phyloP scores from a whole-genome alignment of 2,329 filamentous ascomycete genomes.

The Bipolaris sorokiniana region DNA sequence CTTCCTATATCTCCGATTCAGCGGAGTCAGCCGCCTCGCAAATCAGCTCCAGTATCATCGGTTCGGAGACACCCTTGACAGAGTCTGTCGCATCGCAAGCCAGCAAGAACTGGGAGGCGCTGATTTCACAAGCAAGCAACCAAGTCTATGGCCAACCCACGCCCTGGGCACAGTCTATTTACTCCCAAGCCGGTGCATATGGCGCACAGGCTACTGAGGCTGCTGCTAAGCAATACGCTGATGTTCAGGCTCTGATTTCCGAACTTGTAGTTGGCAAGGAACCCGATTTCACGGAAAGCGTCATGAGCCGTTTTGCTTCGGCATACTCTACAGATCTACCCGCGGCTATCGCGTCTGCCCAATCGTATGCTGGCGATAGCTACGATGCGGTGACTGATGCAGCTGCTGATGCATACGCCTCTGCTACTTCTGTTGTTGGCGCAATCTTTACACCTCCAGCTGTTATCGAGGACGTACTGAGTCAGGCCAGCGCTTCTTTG shows the following conservation, averaged over 20 bases:
- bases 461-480: slow-evolving; percentile 63
- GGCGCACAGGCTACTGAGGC: slow-evolving; percentile 67
- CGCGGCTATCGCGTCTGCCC: slow-evolving; percentile 61
- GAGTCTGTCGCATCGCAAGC: slow-evolving; percentile 63
- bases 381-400: slow-evolving; percentile 57
- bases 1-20: slow-evolving; percentile 44
- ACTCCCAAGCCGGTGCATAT: slow-evolving; percentile 62
- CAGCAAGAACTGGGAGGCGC: slow-evolving; percentile 67
- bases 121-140: slow-evolving; percentile 69
- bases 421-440: slow-evolving; percentile 55
- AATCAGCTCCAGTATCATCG: slow-evolving; percentile 54
- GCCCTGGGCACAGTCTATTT: slow-evolving; percentile 54
- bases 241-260: slow-evolving; percentile 73
- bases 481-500: slow-evolving; percentile 62
- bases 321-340: slow-evolving; percentile 73
- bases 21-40: slow-evolving; percentile 53
- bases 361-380: slow-evolving; percentile 58
- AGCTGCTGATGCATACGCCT: slow-evolving; percentile 57
- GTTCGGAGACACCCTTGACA: slow-evolving; percentile 57
- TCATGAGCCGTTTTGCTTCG: slow-evolving; percentile 72
- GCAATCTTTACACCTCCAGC: slow-evolving; percentile 64
- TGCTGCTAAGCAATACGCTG: slow-evolving; percentile 69
- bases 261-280: slow-evolving; percentile 80
- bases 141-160: slow-evolving; percentile 73
- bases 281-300: slow-evolving; percentile 80